Percentiles rank a stretch among this genome's conserved stretches.
phyloP scores from a whole-genome alignment of 331 rosid genomes.

The Quercus lobata region DNA sequence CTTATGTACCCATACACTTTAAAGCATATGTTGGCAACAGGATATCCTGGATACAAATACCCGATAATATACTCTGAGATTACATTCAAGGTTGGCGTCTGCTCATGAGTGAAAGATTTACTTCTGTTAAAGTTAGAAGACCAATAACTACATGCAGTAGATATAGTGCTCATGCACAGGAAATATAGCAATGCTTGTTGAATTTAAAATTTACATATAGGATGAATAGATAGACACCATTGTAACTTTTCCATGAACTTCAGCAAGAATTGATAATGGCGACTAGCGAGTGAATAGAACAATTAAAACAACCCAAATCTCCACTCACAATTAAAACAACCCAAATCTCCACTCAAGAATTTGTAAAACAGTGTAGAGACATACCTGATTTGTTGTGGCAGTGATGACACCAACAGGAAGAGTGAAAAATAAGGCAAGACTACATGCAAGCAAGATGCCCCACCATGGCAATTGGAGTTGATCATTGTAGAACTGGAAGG shows the following conservation, averaged over 20 bases:
- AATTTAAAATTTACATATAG: not conserved
- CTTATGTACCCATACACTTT: constrained; percentile 74
- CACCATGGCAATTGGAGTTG: no score
- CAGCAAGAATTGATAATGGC: no score
- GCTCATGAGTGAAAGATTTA: constrained; percentile 9
- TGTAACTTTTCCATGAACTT: no score
- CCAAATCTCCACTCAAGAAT: no score
- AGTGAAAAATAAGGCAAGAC: no score
- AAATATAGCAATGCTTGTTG: not conserved
- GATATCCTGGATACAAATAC: constrained; percentile 75
- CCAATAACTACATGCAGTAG: not conserved
- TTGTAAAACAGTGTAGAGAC: no score
- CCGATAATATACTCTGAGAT: constrained; percentile 76
- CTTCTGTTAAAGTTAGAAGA: not conserved
- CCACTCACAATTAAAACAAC: no score
- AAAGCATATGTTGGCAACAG: constrained; percentile 71
- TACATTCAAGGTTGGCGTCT: constrained; percentile 64
- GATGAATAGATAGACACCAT: not conserved
- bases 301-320: no score
- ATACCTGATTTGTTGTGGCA: no score
- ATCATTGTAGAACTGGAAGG: constrained; percentile 32
- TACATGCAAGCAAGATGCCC: no score
- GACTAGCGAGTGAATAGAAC: no score
- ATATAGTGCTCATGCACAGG: not conserved
- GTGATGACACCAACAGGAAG: no score